A percentile compares a stretch with the other conserved stretches of the same genome.
Conservation (phyloP, 306 rosid genomes). For the Quercus robur region DNA sequence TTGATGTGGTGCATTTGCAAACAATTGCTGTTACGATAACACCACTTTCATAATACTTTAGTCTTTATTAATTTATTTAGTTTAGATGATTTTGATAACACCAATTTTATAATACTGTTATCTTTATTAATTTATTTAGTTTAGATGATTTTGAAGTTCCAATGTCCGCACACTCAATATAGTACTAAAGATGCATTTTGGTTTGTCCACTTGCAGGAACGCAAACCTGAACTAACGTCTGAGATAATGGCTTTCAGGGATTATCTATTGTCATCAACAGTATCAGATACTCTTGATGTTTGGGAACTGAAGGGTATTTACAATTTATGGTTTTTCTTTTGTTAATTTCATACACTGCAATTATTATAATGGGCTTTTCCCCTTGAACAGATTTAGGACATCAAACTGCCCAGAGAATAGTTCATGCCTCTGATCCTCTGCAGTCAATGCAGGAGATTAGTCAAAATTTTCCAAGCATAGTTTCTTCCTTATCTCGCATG, state of each 20-base stretch:
- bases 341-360: neutral
- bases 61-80: neutral
- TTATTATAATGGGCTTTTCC: constrained; percentile 16
- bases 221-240: constrained; percentile 76
- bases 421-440: constrained; percentile 94
- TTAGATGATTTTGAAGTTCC: neutral
- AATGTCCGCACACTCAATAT: neutral
- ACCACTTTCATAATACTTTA: neutral
- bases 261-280: constrained; percentile 80
- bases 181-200: constrained; percentile 9
- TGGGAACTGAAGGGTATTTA: constrained; percentile 92
- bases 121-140: neutral
- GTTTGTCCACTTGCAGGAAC: constrained; percentile 61
- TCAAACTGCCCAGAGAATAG: constrained; percentile 98
- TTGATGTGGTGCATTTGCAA: neutral
- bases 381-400: constrained; percentile 81
- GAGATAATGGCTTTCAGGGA: constrained; percentile 97
- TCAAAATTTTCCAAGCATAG: constrained; percentile 94
- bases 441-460: constrained; percentile 97
- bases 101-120: neutral
- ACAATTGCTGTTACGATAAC: neutral
- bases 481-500: constrained; percentile 98
- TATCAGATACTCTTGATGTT: constrained; percentile 92
- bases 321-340: constrained; percentile 9
- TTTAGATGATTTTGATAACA: neutral